These are phyloP conservation scores for Casuarina glauca DNA, from an alignment of 306 rosid genomes.

Conservation along the genomic window DNA sequence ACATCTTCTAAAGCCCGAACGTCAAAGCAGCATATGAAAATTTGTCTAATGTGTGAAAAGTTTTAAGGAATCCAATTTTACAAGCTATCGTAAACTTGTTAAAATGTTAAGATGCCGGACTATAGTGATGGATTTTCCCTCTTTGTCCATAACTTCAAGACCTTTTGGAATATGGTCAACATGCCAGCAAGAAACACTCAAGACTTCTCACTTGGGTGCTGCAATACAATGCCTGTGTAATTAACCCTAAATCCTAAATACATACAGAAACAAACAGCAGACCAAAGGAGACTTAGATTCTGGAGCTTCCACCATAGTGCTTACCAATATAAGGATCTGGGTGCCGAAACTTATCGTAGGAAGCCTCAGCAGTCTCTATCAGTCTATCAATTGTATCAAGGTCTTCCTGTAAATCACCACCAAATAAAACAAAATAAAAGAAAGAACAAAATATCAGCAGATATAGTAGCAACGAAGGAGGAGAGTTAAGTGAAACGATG, in stretches of 20 bases:
- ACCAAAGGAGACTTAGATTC: not conserved
- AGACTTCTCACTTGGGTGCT: not conserved
- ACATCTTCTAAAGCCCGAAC: not conserved
- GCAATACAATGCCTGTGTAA: not conserved
- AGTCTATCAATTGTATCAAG: slow-evolving; percentile 79
- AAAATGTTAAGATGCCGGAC: not conserved
- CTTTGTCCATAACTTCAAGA: not conserved
- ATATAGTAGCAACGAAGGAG: slow-evolving; percentile 10
- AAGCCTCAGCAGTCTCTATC: slow-evolving; percentile 70
- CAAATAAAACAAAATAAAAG: not conserved
- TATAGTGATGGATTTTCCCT: not conserved
- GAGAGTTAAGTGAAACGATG: not conserved
- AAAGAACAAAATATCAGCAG: not conserved
- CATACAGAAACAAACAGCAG: not conserved
- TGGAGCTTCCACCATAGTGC: not conserved
- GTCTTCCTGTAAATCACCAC: slow-evolving; percentile 59
- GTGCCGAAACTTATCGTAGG: slow-evolving; percentile 86
- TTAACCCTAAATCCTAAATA: not conserved
- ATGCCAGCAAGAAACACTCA: not conserved
- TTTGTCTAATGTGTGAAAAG: not conserved
- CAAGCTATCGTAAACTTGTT: not conserved
- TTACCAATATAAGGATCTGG: slow-evolving; percentile 97
- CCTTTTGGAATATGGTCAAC: not conserved
- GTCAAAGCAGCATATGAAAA: not conserved
- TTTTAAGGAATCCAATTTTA: not conserved